Conservation (phyloP, 805 yeast genomes). For the Geotrichum ghanense region DNA sequence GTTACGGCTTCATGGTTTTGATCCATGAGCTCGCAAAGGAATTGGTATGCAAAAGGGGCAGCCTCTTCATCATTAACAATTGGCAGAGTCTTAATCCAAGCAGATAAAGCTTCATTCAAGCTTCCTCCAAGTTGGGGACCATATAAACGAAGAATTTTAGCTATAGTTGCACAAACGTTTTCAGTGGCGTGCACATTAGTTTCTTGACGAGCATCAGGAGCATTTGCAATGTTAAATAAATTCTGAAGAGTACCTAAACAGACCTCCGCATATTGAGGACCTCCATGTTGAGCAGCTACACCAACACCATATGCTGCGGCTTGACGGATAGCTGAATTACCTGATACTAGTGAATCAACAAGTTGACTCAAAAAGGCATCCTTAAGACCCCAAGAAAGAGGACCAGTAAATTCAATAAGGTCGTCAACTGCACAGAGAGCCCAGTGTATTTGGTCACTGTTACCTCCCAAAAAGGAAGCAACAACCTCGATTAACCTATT, state of each 20-base stretch:
- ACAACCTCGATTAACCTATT: slow-evolving; percentile 46
- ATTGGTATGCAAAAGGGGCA: slow-evolving; percentile 73
- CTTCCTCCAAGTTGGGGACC: slow-evolving; percentile 44
- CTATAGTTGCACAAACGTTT: slow-evolving; percentile 69
- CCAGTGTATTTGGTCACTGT: slow-evolving; percentile 57
- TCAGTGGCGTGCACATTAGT: slow-evolving; percentile 84
- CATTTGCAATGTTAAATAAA: slow-evolving; percentile 56
- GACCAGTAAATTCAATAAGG: slow-evolving; percentile 68
- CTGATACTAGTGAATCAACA: slow-evolving; percentile 43
- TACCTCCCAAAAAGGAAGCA: slow-evolving; percentile 47
- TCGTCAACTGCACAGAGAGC: slow-evolving; percentile 77
- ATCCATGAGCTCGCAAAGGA: slow-evolving; percentile 60
- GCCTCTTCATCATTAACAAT: slow-evolving; percentile 77
- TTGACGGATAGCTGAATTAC: slow-evolving; percentile 59
- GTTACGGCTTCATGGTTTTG: slow-evolving; percentile 49
- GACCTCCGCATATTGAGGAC: slow-evolving; percentile 47
- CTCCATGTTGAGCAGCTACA: slow-evolving; percentile 74
- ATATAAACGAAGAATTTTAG: slow-evolving; percentile 63
- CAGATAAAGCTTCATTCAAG: slow-evolving; percentile 48
- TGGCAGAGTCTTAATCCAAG: slow-evolving; percentile 79
- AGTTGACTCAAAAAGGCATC: slow-evolving; percentile 53
- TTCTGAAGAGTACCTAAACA: slow-evolving; percentile 63
- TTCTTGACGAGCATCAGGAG: slow-evolving; percentile 76
- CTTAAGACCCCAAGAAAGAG: slow-evolving; percentile 49
- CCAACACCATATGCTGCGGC: slow-evolving; percentile 81